Base-by-base conservation (phyloP, 805 yeast species). In the Priceomyces carsonii region DNA sequence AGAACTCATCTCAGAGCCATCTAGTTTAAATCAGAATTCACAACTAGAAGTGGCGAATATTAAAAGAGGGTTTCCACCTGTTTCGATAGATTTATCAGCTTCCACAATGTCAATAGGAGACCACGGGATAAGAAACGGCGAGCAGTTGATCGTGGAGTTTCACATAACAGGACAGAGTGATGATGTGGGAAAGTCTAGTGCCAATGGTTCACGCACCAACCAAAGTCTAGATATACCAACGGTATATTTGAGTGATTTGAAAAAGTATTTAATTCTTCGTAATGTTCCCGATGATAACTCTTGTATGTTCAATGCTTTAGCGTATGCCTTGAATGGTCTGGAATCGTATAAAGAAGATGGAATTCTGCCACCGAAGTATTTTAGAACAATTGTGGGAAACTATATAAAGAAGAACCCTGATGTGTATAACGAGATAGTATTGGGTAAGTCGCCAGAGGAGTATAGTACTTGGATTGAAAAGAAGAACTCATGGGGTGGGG, bases 401-500 rank as follows among this genome's bases (percentile, higher is more conserved):
- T 58, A 63, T 13, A 75, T 85, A 13, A 38, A 47, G 8, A 45
- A 48, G 3, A 67, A 73, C 14, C 59, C 57, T 1, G 67, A 63
- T 2, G 32, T 42, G 12, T 84, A 77, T 53, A 67, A 65, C 31
- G 80, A 72, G 24, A 82, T 77, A 0, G 71, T 82, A 3, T 59
- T 85, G 30, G 89, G 85, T 3, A 66, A 65, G 39, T 58, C 72
- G 0, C 55, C 61, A 2, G 49, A 51, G 0, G 72, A 74, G 7
- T 85, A 85, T 50, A 58, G 73, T 21, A 42, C 58, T 5, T 85
- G 93, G 91, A 85, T 85, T 15, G 44, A 52, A 29, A 61, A 70
- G 37, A 71, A 70, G 13, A 77, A 70, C 22, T 71, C 83, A 12
- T 85, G 93, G 95, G 95, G 95, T 19, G 95, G 95, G 5, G 91